phyloP scores from a whole-genome alignment of 176 grass and related monocot genomes.

The Metroxylon sagu region DNA sequence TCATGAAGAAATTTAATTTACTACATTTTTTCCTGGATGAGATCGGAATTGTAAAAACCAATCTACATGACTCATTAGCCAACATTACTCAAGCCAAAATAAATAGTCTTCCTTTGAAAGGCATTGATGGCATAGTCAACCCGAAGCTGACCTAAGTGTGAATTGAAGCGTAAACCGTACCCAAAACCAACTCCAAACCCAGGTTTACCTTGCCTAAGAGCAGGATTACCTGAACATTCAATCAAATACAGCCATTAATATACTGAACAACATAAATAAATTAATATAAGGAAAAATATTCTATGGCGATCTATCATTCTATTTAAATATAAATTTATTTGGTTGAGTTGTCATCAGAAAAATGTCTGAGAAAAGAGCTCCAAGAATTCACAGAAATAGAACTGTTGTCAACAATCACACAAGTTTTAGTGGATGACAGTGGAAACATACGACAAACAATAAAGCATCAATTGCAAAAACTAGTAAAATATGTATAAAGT shows the following conservation, averaged over 20 bases:
- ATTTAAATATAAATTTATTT: background rate
- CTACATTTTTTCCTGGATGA: no score
- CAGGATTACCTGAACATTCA: constrained; percentile 61
- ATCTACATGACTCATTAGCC: constrained; percentile 14
- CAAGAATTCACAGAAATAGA: no score
- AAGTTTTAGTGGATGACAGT: no score
- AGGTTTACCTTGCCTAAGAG: constrained; percentile 75
- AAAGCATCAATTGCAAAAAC: no score
- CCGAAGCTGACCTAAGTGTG: constrained; percentile 63
- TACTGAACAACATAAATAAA: background rate
- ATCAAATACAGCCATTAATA: background rate
- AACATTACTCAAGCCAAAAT: constrained; percentile 74
- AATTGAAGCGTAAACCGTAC: constrained; percentile 74
- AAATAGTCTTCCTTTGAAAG: constrained; percentile 72
- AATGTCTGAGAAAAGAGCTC: no score
- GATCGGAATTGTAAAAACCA: no score
- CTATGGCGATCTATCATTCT: background rate
- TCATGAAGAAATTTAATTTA: no score
- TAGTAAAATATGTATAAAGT: no score
- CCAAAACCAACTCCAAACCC: constrained; percentile 80
- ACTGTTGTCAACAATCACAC: no score
- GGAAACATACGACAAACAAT: no score
- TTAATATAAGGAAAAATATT: background rate
- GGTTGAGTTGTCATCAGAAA: no score
- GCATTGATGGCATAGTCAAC: constrained; percentile 82